Conservation (phyloP, 1,284 basidiomycete species). For the Ceratobasidium papillatum region DNA sequence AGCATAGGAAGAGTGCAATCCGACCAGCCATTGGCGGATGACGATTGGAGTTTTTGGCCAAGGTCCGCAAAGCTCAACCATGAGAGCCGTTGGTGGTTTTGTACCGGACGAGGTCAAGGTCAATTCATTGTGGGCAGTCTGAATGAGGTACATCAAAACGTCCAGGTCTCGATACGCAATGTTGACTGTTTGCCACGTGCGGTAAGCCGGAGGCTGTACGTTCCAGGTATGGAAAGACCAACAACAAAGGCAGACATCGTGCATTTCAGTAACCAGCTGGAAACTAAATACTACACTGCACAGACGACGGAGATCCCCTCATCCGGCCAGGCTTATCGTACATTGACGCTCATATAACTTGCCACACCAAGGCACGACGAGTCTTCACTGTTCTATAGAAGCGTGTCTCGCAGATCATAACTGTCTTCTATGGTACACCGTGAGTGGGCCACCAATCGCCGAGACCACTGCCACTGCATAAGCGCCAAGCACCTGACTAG, state of each 20-base stretch:
- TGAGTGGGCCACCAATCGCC: background rate
- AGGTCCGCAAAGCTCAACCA: background rate
- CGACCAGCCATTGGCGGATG: background rate
- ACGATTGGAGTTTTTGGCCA: background rate
- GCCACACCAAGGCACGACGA: background rate
- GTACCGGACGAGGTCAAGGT: background rate
- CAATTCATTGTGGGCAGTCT: background rate
- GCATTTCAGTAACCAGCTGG: background rate
- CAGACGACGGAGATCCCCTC: background rate
- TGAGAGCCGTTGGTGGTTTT: slow-evolving; percentile 3
- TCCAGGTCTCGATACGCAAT: background rate
- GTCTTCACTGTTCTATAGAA: background rate
- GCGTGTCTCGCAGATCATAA: background rate
- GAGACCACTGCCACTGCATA: background rate
- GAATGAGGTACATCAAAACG: background rate
- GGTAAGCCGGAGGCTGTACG: slow-evolving; percentile 2
- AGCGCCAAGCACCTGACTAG: background rate
- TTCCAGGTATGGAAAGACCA: background rate
- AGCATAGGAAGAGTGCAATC: background rate
- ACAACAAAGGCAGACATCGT: background rate
- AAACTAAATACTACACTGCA: background rate
- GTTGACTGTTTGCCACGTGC: background rate
- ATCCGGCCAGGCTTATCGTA: background rate
- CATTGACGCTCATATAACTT: background rate
- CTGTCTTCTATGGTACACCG: background rate